Evolutionary conservation across 352 stramenopile species (phyloP).

Genomic region (Phytophthora fragariaefolia): DNA sequence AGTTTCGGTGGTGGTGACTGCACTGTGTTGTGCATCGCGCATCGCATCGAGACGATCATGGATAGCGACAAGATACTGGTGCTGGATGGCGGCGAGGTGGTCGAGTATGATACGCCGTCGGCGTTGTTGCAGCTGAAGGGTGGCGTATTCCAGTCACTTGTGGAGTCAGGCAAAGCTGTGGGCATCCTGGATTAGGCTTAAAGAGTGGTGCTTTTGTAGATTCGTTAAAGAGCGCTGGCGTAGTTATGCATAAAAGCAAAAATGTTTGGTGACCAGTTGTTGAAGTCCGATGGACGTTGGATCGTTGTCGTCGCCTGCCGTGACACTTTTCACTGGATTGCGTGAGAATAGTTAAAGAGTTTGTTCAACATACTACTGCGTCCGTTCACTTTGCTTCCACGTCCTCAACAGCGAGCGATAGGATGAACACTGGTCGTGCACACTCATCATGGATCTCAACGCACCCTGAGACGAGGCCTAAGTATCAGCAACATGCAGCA

Average conservation of each 20-base stretch:
- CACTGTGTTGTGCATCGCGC: constrained; percentile 95
- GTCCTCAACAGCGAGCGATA: too few relatives aligned
- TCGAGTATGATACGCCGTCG: constrained; percentile 29
- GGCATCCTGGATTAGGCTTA: not conserved
- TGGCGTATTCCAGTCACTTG: constrained; percentile 77
- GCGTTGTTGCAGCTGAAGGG: constrained; percentile 72
- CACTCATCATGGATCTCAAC: not conserved
- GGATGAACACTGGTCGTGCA: not conserved
- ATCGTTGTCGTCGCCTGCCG: too few relatives aligned
- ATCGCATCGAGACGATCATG: constrained; percentile 94
- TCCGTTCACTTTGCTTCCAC: too few relatives aligned
- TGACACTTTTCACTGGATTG: too few relatives aligned
- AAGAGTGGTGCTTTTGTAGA: too few relatives aligned
- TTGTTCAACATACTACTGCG: too few relatives aligned
- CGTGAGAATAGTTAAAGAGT: too few relatives aligned
- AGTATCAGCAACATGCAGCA: not conserved
- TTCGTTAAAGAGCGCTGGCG: too few relatives aligned
- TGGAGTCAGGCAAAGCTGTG: constrained; percentile 19
- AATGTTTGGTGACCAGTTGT: too few relatives aligned
- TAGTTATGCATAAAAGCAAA: too few relatives aligned
- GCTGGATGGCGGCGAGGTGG: constrained; percentile 74
- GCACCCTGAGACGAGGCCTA: not conserved
- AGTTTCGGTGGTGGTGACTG: constrained; percentile 78
- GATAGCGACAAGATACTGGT: constrained; percentile 93
- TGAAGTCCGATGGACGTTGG: too few relatives aligned